Conservation (phyloP, 2,329 filamentous ascomycete genomes). For the Thielaviopsis musarum region DNA sequence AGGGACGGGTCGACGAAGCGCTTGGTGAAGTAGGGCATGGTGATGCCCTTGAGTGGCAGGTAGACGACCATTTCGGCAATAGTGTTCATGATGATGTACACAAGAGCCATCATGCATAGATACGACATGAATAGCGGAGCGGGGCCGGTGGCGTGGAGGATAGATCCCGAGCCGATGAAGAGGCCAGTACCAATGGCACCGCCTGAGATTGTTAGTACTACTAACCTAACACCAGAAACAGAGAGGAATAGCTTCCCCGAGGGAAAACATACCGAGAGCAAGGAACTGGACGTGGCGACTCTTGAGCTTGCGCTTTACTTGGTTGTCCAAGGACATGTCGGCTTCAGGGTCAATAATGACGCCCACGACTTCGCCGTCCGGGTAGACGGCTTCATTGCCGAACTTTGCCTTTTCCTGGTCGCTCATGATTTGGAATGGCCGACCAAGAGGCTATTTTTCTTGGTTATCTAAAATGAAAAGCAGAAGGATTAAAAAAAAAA, state of each 20-base stretch:
- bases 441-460: too few relatives aligned
- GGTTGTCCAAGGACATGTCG: slow-evolving; percentile 18
- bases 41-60: slow-evolving; percentile 38
- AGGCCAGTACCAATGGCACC: slow-evolving; percentile 47
- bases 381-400: not conserved
- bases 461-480: too few relatives aligned
- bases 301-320: slow-evolving; percentile 40
- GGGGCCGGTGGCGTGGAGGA: slow-evolving; percentile 39
- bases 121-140: slow-evolving; percentile 58
- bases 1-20: slow-evolving; percentile 39
- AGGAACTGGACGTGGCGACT: slow-evolving; percentile 44
- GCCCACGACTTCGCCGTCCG: not conserved
- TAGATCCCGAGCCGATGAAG: slow-evolving; percentile 43
- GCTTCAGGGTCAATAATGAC: slow-evolving; percentile 12
- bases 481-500: too few relatives aligned
- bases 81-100: slow-evolving; percentile 37
- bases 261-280: slow-evolving; percentile 26
- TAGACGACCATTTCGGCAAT: slow-evolving; percentile 39
- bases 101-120: slow-evolving; percentile 34
- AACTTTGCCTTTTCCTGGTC: not conserved
- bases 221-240: not conserved
- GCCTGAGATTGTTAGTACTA: slow-evolving; percentile 12
- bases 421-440: not conserved
- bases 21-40: slow-evolving; percentile 37
- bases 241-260: too few relatives aligned